phyloP scores from a whole-genome alignment of 148 eudicot genomes.

The Vaccinium corymbosum region DNA sequence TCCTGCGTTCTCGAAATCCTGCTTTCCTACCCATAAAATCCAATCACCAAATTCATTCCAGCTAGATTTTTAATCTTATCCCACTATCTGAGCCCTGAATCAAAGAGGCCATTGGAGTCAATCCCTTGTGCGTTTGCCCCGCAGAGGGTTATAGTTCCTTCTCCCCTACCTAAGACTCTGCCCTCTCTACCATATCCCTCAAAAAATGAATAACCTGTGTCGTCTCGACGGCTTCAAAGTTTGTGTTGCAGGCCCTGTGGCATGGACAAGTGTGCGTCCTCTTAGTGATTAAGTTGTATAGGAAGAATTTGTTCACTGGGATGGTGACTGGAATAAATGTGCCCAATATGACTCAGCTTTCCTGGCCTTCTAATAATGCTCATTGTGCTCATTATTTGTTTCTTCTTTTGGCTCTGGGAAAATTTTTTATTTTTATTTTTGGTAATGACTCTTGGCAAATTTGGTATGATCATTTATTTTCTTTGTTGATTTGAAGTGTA shows the following conservation, averaged over 20 bases:
- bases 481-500: background rate
- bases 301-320: background rate
- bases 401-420: background rate
- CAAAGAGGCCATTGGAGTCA: background rate
- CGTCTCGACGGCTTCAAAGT: background rate
- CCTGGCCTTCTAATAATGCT: background rate
- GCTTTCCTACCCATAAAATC: background rate
- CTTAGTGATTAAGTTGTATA: background rate
- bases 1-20: background rate
- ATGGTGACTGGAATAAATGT: background rate
- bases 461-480: background rate
- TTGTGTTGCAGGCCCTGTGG: background rate
- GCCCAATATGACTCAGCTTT: background rate
- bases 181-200: background rate
- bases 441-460: background rate
- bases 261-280: background rate
- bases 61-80: background rate
- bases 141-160: background rate
- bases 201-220: background rate
- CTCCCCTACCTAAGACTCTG: background rate
- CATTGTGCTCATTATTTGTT: background rate
- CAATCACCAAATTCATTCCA: background rate
- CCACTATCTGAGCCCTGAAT: background rate
- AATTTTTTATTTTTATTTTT: no score
- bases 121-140: background rate